A percentile compares a stretch with the other conserved stretches of the same genome.
phyloP scores from a whole-genome alignment of 345 rosid genomes.

The Sonneratia caseolaris region DNA sequence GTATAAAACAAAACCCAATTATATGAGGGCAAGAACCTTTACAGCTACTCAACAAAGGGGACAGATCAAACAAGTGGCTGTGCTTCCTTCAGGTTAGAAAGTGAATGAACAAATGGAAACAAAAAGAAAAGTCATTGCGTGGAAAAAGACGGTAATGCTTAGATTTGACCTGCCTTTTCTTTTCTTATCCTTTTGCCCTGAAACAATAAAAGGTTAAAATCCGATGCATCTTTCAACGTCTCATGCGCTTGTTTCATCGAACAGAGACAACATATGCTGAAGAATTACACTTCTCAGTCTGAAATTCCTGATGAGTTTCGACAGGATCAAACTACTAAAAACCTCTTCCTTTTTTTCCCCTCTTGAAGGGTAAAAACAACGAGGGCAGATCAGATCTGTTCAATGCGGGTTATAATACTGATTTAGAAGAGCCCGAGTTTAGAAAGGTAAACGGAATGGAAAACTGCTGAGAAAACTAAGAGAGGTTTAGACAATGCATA shows the following conservation, averaged over 20 bases:
- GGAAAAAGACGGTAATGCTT: slow-evolving; percentile 11
- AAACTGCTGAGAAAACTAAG: neutral
- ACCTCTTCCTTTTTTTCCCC: neutral
- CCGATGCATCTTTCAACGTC: slow-evolving; percentile 5
- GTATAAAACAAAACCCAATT: slow-evolving; percentile 1
- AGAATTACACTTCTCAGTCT: neutral
- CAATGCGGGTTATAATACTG: neutral
- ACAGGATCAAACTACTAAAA: neutral
- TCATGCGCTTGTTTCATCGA: slow-evolving; percentile 1
- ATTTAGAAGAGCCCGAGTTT: neutral
- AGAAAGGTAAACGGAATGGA: neutral
- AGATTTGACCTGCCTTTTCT: slow-evolving; percentile 4
- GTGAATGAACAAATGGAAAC: slow-evolving; percentile 12
- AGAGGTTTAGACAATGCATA: neutral
- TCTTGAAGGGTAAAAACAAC: neutral
- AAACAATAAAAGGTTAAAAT: slow-evolving; percentile 8
- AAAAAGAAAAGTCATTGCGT: slow-evolving; percentile 8
- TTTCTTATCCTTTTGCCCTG: neutral
- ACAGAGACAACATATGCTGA: neutral
- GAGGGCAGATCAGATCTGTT: neutral
- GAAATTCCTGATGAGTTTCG: neutral
- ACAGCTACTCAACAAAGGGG: slow-evolving; percentile 1
- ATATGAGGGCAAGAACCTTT: neutral
- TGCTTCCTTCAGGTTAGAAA: slow-evolving; percentile 3
- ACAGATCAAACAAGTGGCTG: slow-evolving; percentile 9